A percentile compares a stretch with the other conserved stretches of the same genome.
phyloP scores from a whole-genome alignment of 129 eudicot species.

The Lactuca sativa region DNA sequence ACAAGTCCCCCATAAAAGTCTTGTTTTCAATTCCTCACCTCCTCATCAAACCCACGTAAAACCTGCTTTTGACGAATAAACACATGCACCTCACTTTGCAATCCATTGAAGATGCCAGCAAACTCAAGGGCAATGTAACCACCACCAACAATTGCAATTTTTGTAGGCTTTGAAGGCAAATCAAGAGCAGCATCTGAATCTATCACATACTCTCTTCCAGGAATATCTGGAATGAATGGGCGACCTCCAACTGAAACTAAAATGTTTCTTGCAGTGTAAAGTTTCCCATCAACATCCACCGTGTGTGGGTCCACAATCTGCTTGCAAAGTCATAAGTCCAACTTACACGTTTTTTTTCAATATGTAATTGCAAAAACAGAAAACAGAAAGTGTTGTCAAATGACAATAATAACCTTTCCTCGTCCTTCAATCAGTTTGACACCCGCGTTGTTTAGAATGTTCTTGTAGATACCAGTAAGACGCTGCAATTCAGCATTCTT shows the following conservation, averaged over 20 bases:
- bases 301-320: constrained; percentile 98
- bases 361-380: constrained; percentile 9
- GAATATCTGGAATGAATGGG: constrained; percentile 92
- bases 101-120: constrained; percentile 98
- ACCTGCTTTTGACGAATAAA: constrained; percentile 93
- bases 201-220: constrained; percentile 85
- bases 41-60: constrained; percentile 97
- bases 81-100: constrained; percentile 89
- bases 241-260: constrained; percentile 96
- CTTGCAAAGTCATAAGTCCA: constrained; percentile 5
- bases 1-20: not conserved
- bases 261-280: constrained; percentile 82
- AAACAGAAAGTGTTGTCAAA: not conserved
- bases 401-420: constrained; percentile 73
- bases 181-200: constrained; percentile 98
- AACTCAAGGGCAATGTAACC: constrained; percentile 97
- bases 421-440: constrained; percentile 94
- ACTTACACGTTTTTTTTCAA: not conserved
- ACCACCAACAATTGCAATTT: constrained; percentile 97
- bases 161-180: constrained; percentile 78
- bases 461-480: constrained; percentile 91
- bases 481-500: constrained; percentile 97
- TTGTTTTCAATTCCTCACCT: constrained; percentile 49
- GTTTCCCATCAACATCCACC: constrained; percentile 91
- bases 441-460: constrained; percentile 75